A percentile compares a stretch with the other conserved stretches of the same genome.
Conservation (phyloP, 2,329 filamentous ascomycete genomes). For the Colletotrichum sp. region DNA sequence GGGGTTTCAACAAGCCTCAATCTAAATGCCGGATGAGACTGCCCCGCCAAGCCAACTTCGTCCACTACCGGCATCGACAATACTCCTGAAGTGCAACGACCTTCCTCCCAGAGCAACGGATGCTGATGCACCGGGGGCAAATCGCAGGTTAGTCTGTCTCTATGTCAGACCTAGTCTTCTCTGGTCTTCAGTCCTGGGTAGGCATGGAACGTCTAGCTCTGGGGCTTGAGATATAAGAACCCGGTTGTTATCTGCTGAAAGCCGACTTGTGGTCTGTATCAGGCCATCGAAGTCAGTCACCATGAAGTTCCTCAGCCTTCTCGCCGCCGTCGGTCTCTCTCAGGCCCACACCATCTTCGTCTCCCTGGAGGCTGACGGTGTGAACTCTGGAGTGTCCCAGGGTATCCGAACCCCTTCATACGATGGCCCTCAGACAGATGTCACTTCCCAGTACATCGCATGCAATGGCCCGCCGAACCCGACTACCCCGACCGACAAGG, state of each 20-base stretch:
- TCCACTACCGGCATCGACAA: neutral
- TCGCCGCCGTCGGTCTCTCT: constrained; percentile 28
- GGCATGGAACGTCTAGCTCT: neutral
- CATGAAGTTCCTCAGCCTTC: constrained; percentile 27
- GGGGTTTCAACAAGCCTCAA: neutral
- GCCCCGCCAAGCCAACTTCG: neutral
- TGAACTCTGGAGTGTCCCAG: constrained; percentile 49
- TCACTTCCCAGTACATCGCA: constrained; percentile 52
- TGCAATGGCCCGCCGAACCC: constrained; percentile 59
- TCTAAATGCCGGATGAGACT: constrained; percentile 1
- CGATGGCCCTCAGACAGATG: constrained; percentile 49
- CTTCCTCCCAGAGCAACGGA: neutral
- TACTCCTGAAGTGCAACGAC: neutral
- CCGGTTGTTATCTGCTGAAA: neutral
- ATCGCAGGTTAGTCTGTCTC: neutral
- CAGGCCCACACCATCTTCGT: constrained; percentile 50
- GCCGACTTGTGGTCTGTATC: neutral
- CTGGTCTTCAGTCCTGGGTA: neutral
- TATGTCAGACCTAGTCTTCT: neutral
- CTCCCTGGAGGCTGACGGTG: constrained; percentile 50
- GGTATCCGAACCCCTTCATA: constrained; percentile 57
- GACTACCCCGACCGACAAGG: constrained; percentile 47
- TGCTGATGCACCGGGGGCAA: neutral
- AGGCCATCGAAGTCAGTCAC: neutral
- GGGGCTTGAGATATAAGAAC: neutral